phyloP scores from a whole-genome alignment of 768 basidiomycete genomes.

The Suillus americanus region DNA sequence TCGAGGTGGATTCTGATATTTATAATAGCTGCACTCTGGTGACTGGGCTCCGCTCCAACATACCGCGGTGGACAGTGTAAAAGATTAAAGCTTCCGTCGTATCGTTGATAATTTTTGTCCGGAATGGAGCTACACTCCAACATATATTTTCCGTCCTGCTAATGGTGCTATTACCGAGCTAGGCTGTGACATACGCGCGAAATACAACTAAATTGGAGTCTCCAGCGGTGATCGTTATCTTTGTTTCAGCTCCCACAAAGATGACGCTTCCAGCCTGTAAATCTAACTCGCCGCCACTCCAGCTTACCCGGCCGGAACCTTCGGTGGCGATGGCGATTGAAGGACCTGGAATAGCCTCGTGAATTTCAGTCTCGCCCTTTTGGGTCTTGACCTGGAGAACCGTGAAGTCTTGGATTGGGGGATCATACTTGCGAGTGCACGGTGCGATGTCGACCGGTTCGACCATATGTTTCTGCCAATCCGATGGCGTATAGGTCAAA shows the following conservation, averaged over 20 bases:
- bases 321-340: conserved; percentile 79
- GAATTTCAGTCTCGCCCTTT: conserved; percentile 46
- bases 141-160: background rate
- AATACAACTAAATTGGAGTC: conserved; percentile 22
- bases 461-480: conserved; percentile 70
- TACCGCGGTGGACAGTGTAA: no score
- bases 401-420: conserved; percentile 92
- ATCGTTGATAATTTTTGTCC: background rate
- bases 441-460: conserved; percentile 38
- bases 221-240: conserved; percentile 47
- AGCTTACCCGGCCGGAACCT: conserved; percentile 58
- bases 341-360: conserved; percentile 74
- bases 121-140: background rate
- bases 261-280: conserved; percentile 69
- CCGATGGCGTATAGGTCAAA: conserved; percentile 80
- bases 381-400: conserved; percentile 65
- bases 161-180: background rate
- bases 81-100: no score
- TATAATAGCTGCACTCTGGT: no score
- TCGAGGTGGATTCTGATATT: no score
- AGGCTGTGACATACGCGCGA: conserved; percentile 27
- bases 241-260: conserved; percentile 75
- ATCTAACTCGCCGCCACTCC: conserved; percentile 43
- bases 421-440: conserved; percentile 70
- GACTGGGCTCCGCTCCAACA: no score